phyloP scores from a whole-genome alignment of 2,329 filamentous ascomycete species.

The Helminthosporium solani region DNA sequence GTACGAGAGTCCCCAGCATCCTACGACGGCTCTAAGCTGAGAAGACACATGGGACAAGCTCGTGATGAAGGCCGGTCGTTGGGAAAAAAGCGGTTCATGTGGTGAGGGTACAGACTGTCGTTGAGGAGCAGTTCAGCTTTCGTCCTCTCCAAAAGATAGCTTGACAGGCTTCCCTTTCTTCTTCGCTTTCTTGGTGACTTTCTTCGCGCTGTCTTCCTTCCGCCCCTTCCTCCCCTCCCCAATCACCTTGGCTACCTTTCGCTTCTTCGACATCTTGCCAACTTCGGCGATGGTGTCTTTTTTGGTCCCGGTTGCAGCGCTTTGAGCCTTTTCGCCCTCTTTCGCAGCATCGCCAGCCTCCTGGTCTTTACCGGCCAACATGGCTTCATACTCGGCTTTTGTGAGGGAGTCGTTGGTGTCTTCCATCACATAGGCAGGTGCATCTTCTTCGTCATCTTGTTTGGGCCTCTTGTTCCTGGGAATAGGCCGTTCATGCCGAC shows the following conservation, averaged over 20 bases:
- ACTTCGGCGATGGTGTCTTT: constrained; percentile 37
- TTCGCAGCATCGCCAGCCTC: constrained; percentile 9
- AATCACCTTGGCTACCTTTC: constrained; percentile 41
- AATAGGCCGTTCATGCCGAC: constrained; percentile 47
- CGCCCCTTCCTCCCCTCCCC: constrained; percentile 26
- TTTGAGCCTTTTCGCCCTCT: constrained; percentile 8
- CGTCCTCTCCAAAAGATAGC: constrained; percentile 40
- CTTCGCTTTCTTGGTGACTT: constrained; percentile 40
- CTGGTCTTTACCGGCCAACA: constrained; percentile 38
- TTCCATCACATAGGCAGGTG: constrained; percentile 73
- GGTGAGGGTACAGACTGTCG: too few species aligned
- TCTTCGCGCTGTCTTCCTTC: constrained; percentile 22
- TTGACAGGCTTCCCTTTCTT: constrained; percentile 41
- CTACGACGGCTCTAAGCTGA: too few species aligned
- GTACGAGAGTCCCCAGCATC: too few species aligned
- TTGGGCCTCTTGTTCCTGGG: constrained; percentile 48
- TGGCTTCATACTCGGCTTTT: constrained; percentile 52
- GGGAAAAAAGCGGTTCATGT: too few species aligned
- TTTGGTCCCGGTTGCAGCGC: constrained; percentile 7
- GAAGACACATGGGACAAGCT: too few species aligned
- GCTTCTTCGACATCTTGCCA: constrained; percentile 38
- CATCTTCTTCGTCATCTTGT: constrained; percentile 74
- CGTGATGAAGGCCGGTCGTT: too few species aligned
- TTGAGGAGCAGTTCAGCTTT: constrained; percentile 15
- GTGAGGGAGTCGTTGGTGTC: constrained; percentile 63